Percentiles rank a stretch among this genome's conserved stretches.
Evolutionary conservation across 768 basidiomycete genomes (phyloP).

Genomic region (Sistotremastrum niveocremeum): DNA sequence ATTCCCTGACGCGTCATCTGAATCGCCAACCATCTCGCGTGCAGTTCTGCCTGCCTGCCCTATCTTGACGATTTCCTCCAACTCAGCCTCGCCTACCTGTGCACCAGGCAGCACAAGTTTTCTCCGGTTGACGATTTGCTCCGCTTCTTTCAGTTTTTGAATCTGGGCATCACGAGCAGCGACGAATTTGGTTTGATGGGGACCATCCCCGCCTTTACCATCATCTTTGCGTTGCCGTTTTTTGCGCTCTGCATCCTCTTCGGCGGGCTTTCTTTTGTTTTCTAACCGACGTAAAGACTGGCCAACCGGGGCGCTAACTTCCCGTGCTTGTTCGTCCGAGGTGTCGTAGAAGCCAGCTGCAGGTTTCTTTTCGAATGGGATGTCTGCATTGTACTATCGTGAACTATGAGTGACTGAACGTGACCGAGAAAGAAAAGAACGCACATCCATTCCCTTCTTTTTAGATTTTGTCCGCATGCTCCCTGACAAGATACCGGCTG

Average conservation of each 20-base stretch:
- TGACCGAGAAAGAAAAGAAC: constrained; percentile 16
- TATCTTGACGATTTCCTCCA: constrained; percentile 98
- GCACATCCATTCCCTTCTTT: constrained; percentile 93
- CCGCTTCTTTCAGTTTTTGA: constrained; percentile 93
- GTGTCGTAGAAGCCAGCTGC: constrained; percentile 97
- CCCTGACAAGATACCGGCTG: constrained; percentile 87
- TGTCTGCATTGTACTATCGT: constrained; percentile 87
- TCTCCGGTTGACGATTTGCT: constrained; percentile 79
- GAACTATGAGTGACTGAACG: not conserved
- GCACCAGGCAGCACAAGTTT: constrained; percentile 76
- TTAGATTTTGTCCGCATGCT: constrained; percentile 92
- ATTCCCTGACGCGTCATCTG: constrained; percentile 72
- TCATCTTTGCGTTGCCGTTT: constrained; percentile 81
- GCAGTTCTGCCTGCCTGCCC: constrained; percentile 86
- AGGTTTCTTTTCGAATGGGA: constrained; percentile 95
- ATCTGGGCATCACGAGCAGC: constrained; percentile 97
- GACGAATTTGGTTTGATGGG: constrained; percentile 85
- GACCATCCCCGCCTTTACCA: constrained; percentile 33
- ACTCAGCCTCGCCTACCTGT: constrained; percentile 87
- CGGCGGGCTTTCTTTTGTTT: constrained; percentile 89
- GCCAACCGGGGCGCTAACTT: constrained; percentile 80
- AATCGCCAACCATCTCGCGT: constrained; percentile 69
- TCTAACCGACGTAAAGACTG: constrained; percentile 85
- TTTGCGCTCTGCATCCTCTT: constrained; percentile 86
- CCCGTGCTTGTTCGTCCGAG: constrained; percentile 80